Evolutionary conservation across 2,329 filamentous ascomycete genomes (phyloP).

Genomic region (Trichophyton rubrum): DNA sequence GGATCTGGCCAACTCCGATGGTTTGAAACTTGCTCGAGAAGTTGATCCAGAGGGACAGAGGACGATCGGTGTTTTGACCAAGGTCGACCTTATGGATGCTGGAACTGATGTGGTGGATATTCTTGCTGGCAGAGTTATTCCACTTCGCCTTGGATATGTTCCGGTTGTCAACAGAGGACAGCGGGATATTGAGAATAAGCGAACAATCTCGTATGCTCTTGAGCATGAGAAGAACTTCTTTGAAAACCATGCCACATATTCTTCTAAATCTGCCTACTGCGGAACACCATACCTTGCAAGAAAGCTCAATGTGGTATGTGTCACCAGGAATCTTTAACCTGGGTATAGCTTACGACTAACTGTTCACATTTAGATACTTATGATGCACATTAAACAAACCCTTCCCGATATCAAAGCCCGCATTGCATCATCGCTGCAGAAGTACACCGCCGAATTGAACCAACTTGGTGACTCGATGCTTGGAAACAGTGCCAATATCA

Average conservation of each 20-base stretch:
- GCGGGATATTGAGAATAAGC: slow-evolving; percentile 96
- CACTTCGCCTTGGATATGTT: slow-evolving; percentile 84
- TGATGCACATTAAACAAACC: slow-evolving; percentile 99
- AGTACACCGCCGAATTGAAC: slow-evolving; percentile 72
- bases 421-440: slow-evolving; percentile 84
- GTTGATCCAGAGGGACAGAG: slow-evolving; percentile 95
- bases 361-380: slow-evolving; percentile 55
- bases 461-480: slow-evolving; percentile 86
- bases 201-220: slow-evolving; percentile 77
- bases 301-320: slow-evolving; percentile 71
- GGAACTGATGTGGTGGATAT: slow-evolving; percentile 98
- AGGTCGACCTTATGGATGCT: slow-evolving; percentile 98
- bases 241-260: slow-evolving; percentile 95
- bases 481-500: slow-evolving; percentile 89
- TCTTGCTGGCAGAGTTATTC: slow-evolving; percentile 92
- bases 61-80: slow-evolving; percentile 95
- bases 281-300: slow-evolving; percentile 92
- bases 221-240: slow-evolving; percentile 96
- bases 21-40: slow-evolving; percentile 87
- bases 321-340: not conserved
- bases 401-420: slow-evolving; percentile 96
- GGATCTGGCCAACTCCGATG: slow-evolving; percentile 96
- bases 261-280: slow-evolving; percentile 97
- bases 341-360: not conserved
- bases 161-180: slow-evolving; percentile 97